Evolutionary conservation across 306 rosid genomes (phyloP).

Genomic region (Inga oerstediana): DNA sequence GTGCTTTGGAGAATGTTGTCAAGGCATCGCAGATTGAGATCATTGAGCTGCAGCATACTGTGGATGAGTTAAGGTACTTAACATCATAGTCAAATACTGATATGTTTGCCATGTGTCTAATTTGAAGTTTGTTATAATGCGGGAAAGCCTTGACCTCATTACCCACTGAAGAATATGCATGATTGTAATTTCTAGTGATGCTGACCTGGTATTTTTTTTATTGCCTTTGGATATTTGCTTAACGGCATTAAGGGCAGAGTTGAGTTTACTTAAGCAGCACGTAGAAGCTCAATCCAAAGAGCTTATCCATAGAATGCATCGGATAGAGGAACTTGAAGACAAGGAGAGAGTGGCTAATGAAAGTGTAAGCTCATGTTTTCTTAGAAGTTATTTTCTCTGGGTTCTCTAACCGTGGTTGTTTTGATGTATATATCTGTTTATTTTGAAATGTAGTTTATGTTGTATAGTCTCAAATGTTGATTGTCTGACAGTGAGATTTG

Average conservation of each 20-base stretch:
- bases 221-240: constrained; percentile 45
- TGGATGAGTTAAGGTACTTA: constrained; percentile 74
- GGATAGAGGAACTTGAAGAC: constrained; percentile 85
- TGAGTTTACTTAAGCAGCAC: constrained; percentile 87
- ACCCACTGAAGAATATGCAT: constrained; percentile 6
- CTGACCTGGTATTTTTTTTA: constrained; percentile 45
- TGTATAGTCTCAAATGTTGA: constrained; percentile 13
- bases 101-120: constrained; percentile 18
- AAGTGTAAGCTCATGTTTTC: constrained; percentile 61
- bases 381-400: constrained; percentile 1
- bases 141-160: not conserved
- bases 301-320: constrained; percentile 72
- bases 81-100: constrained; percentile 28
- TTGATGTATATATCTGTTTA: not conserved
- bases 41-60: constrained; percentile 79
- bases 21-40: constrained; percentile 95
- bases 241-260: constrained; percentile 89
- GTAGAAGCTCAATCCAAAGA: constrained; percentile 84
- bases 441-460: constrained; percentile 6
- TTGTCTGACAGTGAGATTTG: constrained; percentile 15
- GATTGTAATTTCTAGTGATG: constrained; percentile 32
- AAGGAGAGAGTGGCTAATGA: constrained; percentile 93
- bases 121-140: constrained; percentile 20
- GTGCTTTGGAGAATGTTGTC: constrained; percentile 92
- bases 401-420: constrained; percentile 11